Evolutionary conservation across 1,284 basidiomycete genomes (phyloP).

Genomic region (Marasmius sp.): DNA sequence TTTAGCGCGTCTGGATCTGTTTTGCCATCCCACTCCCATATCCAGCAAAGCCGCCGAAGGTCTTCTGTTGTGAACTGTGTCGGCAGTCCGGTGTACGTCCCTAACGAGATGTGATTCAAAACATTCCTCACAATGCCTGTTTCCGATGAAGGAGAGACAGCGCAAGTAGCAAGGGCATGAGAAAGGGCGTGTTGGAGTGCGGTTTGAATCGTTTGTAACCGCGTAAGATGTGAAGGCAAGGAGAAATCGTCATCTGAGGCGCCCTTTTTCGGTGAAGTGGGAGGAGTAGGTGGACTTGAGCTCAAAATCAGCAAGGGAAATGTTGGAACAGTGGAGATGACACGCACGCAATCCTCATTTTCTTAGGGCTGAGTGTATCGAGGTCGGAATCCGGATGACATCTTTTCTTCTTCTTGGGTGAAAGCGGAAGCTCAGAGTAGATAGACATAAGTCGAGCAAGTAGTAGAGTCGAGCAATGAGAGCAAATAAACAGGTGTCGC

Average conservation of each 20-base stretch:
- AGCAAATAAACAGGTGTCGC: conserved; percentile 1
- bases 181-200: conserved; percentile 77
- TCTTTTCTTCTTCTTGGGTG: conserved; percentile 72
- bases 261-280: conserved; percentile 41
- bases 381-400: conserved; percentile 49
- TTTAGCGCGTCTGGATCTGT: conserved; percentile 28
- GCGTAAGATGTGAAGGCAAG: conserved; percentile 59
- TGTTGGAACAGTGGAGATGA: conserved; percentile 9
- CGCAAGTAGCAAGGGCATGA: conserved; percentile 77
- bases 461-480: conserved; percentile 1
- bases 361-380: conserved; percentile 62
- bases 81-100: conserved; percentile 65
- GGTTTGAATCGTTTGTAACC: conserved; percentile 61
- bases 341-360: conserved; percentile 57
- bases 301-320: background rate
- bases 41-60: conserved; percentile 73
- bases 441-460: conserved; percentile 21
- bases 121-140: conserved; percentile 74
- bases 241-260: conserved; percentile 23
- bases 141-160: conserved; percentile 73
- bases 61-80: conserved; percentile 65
- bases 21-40: conserved; percentile 83
- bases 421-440: conserved; percentile 58
- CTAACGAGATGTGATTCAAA: conserved; percentile 71
- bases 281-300: conserved; percentile 56